A percentile compares a stretch with the other conserved stretches of the same genome.
Conservation (phyloP, 306 rosid species). For the Prunus kanzakura region DNA sequence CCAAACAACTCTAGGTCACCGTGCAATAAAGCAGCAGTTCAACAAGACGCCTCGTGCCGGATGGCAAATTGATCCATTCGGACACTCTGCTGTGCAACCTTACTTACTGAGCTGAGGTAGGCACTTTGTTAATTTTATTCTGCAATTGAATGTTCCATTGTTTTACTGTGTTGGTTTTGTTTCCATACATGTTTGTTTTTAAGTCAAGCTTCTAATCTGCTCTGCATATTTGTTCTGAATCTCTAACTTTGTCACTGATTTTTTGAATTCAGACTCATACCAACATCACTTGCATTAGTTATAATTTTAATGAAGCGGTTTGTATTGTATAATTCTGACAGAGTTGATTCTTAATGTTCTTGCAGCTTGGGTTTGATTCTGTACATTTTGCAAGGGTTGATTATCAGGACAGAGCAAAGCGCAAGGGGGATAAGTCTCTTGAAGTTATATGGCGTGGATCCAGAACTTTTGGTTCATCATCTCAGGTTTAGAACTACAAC, state of each 20-base stretch:
- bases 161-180: background rate
- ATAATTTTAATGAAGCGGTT: background rate
- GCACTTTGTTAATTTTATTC: background rate
- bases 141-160: background rate
- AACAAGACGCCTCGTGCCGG: conserved; percentile 70
- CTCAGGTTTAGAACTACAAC: conserved; percentile 52
- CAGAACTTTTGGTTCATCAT: conserved; percentile 73
- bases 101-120: conserved; percentile 86
- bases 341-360: background rate
- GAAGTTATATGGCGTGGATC: conserved; percentile 97
- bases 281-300: background rate
- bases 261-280: background rate
- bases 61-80: conserved; percentile 94
- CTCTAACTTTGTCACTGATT: background rate
- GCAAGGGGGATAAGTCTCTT: conserved; percentile 68
- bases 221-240: background rate
- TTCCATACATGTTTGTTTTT: background rate
- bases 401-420: conserved; percentile 74
- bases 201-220: background rate
- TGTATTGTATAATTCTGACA: background rate
- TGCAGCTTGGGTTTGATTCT: conserved; percentile 91
- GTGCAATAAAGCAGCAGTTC: conserved; percentile 56
- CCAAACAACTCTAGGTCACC: conserved; percentile 84
- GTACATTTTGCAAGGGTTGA: conserved; percentile 93
- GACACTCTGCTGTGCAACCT: conserved; percentile 89